Evolutionary conservation across 257 asterid genomes (phyloP).

Genomic region (Capsicum baccatum): DNA sequence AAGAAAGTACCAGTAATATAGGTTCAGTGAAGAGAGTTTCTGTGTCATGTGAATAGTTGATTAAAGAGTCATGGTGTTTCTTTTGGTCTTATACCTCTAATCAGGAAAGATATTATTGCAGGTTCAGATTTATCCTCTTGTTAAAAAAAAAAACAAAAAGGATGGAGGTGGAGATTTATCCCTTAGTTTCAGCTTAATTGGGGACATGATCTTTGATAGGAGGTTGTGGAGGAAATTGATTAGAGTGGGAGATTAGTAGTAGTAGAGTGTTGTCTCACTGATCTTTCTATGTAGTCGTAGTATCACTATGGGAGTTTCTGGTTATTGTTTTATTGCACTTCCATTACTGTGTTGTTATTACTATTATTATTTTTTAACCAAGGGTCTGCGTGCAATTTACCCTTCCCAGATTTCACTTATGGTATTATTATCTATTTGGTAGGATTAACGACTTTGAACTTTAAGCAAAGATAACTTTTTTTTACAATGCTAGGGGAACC

Average conservation of each 20-base stretch:
- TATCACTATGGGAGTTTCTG: too few species aligned
- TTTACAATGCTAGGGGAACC: neutral
- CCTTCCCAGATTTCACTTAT: too few species aligned
- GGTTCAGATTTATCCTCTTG: neutral
- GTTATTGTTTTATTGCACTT: too few species aligned
- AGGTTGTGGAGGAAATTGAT: too few species aligned
- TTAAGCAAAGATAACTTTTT: neutral
- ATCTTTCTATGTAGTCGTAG: too few species aligned
- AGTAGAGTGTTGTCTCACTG: too few species aligned
- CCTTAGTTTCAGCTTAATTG: too few species aligned
- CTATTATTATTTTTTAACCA: too few species aligned
- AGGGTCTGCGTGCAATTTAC: too few species aligned
- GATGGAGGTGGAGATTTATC: slow-evolving; percentile 16
- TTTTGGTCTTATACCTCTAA: neutral
- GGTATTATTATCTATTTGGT: neutral
- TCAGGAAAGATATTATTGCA: neutral
- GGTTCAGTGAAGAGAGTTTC: neutral
- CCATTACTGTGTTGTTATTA: slow-evolving; percentile 31
- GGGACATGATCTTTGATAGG: too few species aligned
- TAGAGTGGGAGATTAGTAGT: too few species aligned
- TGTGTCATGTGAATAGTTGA: neutral
- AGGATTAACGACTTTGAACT: neutral
- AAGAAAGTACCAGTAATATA: neutral
- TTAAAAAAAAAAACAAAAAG: neutral
- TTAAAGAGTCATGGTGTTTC: neutral